Conservation (phyloP, 2,329 filamentous ascomycete genomes). For the Thermoascus crustaceus region DNA sequence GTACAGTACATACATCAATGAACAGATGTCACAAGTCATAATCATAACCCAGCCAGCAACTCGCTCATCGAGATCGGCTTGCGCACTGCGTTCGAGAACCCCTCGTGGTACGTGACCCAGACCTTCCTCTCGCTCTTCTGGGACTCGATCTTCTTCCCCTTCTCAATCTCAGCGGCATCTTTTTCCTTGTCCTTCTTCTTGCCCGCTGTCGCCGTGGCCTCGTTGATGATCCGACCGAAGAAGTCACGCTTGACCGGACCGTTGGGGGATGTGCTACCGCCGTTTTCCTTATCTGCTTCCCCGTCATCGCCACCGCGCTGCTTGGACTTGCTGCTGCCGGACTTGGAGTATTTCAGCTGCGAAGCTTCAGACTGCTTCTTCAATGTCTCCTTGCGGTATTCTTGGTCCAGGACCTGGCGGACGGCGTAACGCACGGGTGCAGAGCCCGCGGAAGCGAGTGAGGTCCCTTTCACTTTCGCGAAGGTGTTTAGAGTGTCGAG, state of each 20-base stretch:
- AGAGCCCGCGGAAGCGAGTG: constrained; percentile 46
- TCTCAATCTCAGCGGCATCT: constrained; percentile 23
- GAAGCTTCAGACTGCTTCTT: constrained; percentile 59
- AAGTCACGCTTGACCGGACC: constrained; percentile 64
- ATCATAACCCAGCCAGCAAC: constrained; percentile 49
- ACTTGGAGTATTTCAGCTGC: constrained; percentile 41
- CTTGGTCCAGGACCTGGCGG: constrained; percentile 85
- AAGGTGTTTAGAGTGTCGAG: constrained; percentile 74
- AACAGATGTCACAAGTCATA: neutral
- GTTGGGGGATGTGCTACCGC: too few species aligned
- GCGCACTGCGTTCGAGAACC: constrained; percentile 82
- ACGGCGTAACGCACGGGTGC: constrained; percentile 84
- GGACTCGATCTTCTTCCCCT: constrained; percentile 26
- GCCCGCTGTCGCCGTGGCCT: constrained; percentile 32
- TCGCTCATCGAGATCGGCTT: constrained; percentile 78
- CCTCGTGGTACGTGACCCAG: constrained; percentile 86
- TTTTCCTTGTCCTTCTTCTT: too few species aligned
- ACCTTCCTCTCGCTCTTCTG: constrained; percentile 50
- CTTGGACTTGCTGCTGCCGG: constrained; percentile 20
- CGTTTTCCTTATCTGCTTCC: constrained; percentile 27
- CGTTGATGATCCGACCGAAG: constrained; percentile 64
- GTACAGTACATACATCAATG: neutral
- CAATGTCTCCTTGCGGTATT: constrained; percentile 66
- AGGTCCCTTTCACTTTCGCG: constrained; percentile 27
- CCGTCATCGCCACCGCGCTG: constrained; percentile 19